Base-by-base conservation (phyloP, 306 rosid species). In the Prunus mira region DNA sequence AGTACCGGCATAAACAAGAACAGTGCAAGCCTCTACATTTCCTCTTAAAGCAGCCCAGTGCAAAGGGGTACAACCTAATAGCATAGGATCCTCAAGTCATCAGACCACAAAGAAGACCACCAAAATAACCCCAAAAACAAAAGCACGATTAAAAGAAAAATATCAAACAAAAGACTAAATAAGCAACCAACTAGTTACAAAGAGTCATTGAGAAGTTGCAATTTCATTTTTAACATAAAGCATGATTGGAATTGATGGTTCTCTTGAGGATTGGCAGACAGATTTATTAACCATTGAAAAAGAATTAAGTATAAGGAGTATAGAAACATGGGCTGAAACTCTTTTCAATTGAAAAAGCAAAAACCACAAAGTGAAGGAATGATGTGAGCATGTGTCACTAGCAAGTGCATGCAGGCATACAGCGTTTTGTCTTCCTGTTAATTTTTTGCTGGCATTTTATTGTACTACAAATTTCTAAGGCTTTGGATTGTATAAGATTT, bases 31-130 rank as follows among this genome's bases (percentile, higher is more conserved):
- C 81, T 95, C 97, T 78, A 88, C 64, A 66, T 89, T 64, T 79
- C 97, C 98, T 69, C 84, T 64, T 81, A 85, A 61, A 65, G 96
- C 93, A 85, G 97, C 97, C 98, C 97, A 95, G 79, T 95, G 98
- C 92, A 95, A 76, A 1, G 98, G 97, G 22, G 98, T 89, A 87
- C 97, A 89, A 81, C 98, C 98, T 92, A 80, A 76, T 52, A 57
- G 63, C 14, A 76, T 73, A 72, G 78, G 73, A 79, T 67, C 72
- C 50, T 60, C 20, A 77, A 56, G 72, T 74, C 57, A 79, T 77
- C 69, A 65, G 71, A 19, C 57, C 19, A 54, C 25, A 76, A 74
- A 41, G 63, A 32, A 75, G 55, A 67, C n/a, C 67, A 84, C 56
- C 46, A 78, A 69, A 28, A 79, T 17, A 78, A 73, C 55, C 46